Evolutionary conservation across 1,284 basidiomycete genomes (phyloP).

Genomic region (Flammula alnicola): DNA sequence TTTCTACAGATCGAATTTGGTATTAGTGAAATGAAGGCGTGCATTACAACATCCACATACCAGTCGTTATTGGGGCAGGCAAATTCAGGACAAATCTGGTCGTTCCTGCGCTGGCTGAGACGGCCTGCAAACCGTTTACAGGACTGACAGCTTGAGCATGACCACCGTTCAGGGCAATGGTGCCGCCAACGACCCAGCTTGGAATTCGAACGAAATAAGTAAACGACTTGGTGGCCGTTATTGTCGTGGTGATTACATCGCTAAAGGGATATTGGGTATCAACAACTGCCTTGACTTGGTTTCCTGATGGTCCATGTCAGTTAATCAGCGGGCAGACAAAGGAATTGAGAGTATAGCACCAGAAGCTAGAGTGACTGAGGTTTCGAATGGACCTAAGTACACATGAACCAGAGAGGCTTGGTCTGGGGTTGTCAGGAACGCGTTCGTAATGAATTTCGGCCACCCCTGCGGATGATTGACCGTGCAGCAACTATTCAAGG

Average conservation of each 20-base stretch:
- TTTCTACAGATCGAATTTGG: slow-evolving; percentile 41
- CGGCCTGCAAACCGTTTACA: slow-evolving; percentile 51
- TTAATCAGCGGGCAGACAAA: neutral
- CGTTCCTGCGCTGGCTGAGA: slow-evolving; percentile 47
- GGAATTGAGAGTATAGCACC: slow-evolving; percentile 32
- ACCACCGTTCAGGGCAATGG: slow-evolving; percentile 51
- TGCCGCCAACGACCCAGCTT: slow-evolving; percentile 55
- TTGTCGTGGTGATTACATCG: slow-evolving; percentile 53
- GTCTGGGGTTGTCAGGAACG: slow-evolving; percentile 57
- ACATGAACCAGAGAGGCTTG: slow-evolving; percentile 54
- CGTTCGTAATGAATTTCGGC: slow-evolving; percentile 65
- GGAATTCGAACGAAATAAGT: slow-evolving; percentile 61
- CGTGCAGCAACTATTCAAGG: slow-evolving; percentile 52
- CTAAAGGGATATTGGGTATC: slow-evolving; percentile 63
- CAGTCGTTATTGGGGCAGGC: slow-evolving; percentile 52
- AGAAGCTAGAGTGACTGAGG: slow-evolving; percentile 46
- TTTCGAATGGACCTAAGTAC: slow-evolving; percentile 60
- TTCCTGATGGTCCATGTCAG: slow-evolving; percentile 34
- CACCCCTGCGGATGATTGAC: slow-evolving; percentile 66
- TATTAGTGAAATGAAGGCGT: neutral
- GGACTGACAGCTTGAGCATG: slow-evolving; percentile 41
- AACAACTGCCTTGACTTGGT: slow-evolving; percentile 51
- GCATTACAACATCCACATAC: slow-evolving; percentile 28
- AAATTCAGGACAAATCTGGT: slow-evolving; percentile 51
- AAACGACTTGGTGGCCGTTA: slow-evolving; percentile 52